Evolutionary conservation across 2,329 filamentous ascomycete genomes (phyloP), one percentile per base, ranked within the genome.

Genomic region (Alternaria ethzedia): DNA sequence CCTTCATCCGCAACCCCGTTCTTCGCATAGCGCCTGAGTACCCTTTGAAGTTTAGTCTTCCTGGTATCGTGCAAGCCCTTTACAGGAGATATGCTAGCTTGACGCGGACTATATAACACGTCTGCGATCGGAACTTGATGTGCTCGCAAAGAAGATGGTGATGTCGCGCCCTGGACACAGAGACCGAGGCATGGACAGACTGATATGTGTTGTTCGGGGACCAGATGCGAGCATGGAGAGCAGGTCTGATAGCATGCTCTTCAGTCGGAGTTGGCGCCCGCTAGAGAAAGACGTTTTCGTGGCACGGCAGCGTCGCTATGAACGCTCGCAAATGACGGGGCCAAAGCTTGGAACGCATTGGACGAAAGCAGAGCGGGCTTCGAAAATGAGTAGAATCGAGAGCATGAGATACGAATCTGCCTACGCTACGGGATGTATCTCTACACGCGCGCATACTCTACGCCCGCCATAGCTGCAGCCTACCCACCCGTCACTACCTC

Each of bases 311-410:
- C 32, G 7, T 36, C 0, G 32, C 32, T 9, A 36, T 36, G 0
- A 36, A n/a, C 32, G 32, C 15, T 9, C 32, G 15, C 15, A n/a
- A 36, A 5, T n/a, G 15, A n/a, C 15, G 9, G 32, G 32, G 32
- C 0, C 15, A 36, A n/a, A 36, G 32, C 32, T 36, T n/a, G 9
- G 15, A 7, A 36, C 7, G 13, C 15, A 36, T 5, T n/a, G 15
- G 32, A 36, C 7, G 32, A 36, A 36, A n/a, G 32, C 7, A 36
- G 32, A 36, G 32, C 4, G 32, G 32, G 32, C 32, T 1, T 36
- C 15, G 4, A 7, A n/a, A n/a, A 36, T 1, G 7, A 15, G 1
- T 5, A 36, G 3, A 7, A 15, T 3, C 2, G 1, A 13, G 1
- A 15, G 13, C 7, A 36, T 6, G 3, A 4, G 30, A 4, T n/a